Evolutionary conservation across 352 stramenopile genomes (phyloP), one percentile per base, ranked within the genome.

Genomic region (Phytophthora idaei): DNA sequence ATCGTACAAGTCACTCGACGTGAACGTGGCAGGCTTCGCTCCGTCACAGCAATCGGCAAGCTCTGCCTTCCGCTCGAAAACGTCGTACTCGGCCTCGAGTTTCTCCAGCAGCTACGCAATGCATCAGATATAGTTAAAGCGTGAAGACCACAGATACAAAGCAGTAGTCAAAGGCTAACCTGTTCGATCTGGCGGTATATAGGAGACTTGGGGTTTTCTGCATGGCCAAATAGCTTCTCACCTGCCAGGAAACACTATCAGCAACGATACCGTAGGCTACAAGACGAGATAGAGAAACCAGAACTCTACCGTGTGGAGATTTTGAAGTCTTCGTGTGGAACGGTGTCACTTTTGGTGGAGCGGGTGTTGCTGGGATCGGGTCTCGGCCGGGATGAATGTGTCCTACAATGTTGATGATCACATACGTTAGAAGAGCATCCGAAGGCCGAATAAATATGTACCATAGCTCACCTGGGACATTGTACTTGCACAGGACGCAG

Each of bases 401-500:
- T 31, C 83, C 83, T 90, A 64, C 15, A 47, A 32, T 42, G 5
- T 36, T 17, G 15, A 48, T 28, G 21, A 21, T 21, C 21, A 21
- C 21, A 21, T 21, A 21, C 21, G 11, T 49, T 36, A 47, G 50
- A 42, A 21, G 9, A 21, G 21, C 21, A 21, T 21, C 21, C 21
- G 21, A 21, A 21, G 21, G 21, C 21, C 21, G 21, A 21, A 21
- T 21, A 21, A 21, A 0, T 21, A 21, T 21, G 21, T 21, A 21
- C 21, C 21, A 21, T 21, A 21, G 21, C 39, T 9, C 7, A 86
- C 85, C 86, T 54, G 84, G 61, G 8, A 94, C 87, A 27, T 91
- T 90, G 71, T 80, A 94, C 57, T 93, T 90, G 74, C 87, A 94
- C 42, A 94, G 45, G 4, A 94, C 78, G 49, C 87, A 94, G 2